Conservation (phyloP, 2,329 filamentous ascomycete genomes). For the Periglandula ipomoeae region DNA sequence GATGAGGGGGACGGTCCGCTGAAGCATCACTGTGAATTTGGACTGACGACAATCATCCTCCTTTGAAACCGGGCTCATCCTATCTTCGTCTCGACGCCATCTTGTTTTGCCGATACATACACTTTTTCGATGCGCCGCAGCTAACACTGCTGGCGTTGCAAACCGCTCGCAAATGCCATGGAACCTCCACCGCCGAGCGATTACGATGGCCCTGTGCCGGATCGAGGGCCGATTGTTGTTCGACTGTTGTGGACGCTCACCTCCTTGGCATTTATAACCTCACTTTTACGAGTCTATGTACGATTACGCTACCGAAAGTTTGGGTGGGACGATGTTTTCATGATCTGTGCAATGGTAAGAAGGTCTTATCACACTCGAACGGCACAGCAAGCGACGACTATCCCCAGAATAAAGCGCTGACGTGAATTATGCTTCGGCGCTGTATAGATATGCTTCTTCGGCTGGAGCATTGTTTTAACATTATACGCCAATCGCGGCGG, state of each 20-base stretch:
- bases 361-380: neutral
- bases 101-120: too few relatives aligned
- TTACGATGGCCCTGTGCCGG: conserved; percentile 5
- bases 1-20: too few relatives aligned
- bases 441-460: conserved; percentile 12
- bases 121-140: neutral
- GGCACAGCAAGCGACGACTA: too few relatives aligned
- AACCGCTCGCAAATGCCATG: neutral
- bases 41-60: too few relatives aligned
- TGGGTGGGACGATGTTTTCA: conserved; percentile 14
- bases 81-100: too few relatives aligned
- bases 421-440: too few relatives aligned
- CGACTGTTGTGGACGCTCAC: conserved; percentile 12
- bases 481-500: conserved; percentile 12
- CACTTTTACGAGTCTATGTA: conserved; percentile 9
- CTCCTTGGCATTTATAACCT: conserved; percentile 10
- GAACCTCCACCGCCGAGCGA: neutral
- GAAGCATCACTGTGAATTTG: too few relatives aligned
- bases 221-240: conserved; percentile 9
- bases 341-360: conserved; percentile 13
- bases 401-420: too few relatives aligned
- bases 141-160: neutral
- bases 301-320: conserved; percentile 10
- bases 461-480: conserved; percentile 13
- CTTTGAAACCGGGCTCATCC: too few relatives aligned